A percentile compares a stretch with the other conserved stretches of the same genome.
Conservation (phyloP, 2,329 filamentous ascomycete species). For the Orbilia blumenaviensis region DNA sequence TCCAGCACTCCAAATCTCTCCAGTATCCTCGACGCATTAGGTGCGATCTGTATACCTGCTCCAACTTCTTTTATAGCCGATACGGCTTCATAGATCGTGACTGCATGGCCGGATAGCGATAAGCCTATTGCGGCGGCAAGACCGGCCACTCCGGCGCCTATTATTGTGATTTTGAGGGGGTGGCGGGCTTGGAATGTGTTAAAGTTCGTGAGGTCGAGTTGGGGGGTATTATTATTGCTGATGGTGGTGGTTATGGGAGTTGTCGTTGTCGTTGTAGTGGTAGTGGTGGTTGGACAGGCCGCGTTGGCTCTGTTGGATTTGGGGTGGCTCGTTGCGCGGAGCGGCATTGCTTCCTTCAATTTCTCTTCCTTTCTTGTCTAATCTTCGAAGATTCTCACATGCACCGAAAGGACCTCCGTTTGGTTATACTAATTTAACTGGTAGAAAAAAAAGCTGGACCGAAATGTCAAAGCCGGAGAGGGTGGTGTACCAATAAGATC, state of each 20-base stretch:
- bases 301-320: slow-evolving; percentile 51
- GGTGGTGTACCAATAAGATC: no score
- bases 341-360: no score
- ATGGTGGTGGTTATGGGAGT: no score
- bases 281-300: neutral
- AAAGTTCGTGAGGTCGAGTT: neutral
- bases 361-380: neutral
- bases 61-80: slow-evolving; percentile 62
- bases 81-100: slow-evolving; percentile 17
- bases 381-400: no score
- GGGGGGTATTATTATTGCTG: neutral
- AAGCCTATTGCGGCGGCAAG: slow-evolving; percentile 27
- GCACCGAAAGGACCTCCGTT: no score
- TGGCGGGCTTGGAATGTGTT: neutral
- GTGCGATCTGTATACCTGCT: slow-evolving; percentile 67
- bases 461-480: no score
- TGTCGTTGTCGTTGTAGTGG: no score
- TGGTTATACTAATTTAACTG: no score
- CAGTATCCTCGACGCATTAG: slow-evolving; percentile 66
- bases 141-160: slow-evolving; percentile 34
- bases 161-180: slow-evolving; percentile 13
- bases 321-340: slow-evolving; percentile 14
- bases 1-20: slow-evolving; percentile 66
- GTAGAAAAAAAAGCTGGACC: no score
- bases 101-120: slow-evolving; percentile 17